Base-by-base conservation (phyloP, 2,329 filamentous ascomycete genomes). In the Aspergillus sp. region DNA sequence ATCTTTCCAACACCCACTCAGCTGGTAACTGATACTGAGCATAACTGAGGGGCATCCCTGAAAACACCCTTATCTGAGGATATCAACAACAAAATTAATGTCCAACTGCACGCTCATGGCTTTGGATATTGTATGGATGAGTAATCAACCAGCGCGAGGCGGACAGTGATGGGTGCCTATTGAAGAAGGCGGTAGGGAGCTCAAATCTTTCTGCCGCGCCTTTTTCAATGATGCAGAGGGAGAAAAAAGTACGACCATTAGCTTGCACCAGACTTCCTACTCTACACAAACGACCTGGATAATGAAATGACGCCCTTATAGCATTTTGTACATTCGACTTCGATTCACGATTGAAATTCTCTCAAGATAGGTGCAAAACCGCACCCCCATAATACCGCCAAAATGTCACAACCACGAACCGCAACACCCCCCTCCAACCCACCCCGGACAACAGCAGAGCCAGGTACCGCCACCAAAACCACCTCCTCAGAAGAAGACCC, bases 401-500 rank as follows among this genome's bases (percentile, higher is more conserved):
- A 37, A 37, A 37, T 37, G 34, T 15, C 34, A 37, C 34, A 37
- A n/a, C 15, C 34, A 37, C 34, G 34, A 13, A 37, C 34, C 12
- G 5, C 34, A 37, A 37, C 34, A 37, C 13, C 34, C 34, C 34
- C 34, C 34, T n/a, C 34, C 12, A 37, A 6, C 20, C 34, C 19
- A 22, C 22, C 27, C 3, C 46, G 12, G 20, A 42, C 15, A 7
- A 15, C 34, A 30, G 27, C 27, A 30, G 27, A 30, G 27, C 27
- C 27, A 3, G 27, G 27, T 9, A 30, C 24, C 1, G 8, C 24
- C 37, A 19, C 46, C 17, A 9, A 4, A 20, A 20, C 33, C 33
- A 22, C 19, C 19, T n/a, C 50, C n/a, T 19, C 27, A 33, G 51
- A 54, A 63, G 44, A 48, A 19, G 89, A 93, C 69, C 89, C 89